phyloP scores from a whole-genome alignment of 768 basidiomycete genomes.

The Clavulina sp. region DNA sequence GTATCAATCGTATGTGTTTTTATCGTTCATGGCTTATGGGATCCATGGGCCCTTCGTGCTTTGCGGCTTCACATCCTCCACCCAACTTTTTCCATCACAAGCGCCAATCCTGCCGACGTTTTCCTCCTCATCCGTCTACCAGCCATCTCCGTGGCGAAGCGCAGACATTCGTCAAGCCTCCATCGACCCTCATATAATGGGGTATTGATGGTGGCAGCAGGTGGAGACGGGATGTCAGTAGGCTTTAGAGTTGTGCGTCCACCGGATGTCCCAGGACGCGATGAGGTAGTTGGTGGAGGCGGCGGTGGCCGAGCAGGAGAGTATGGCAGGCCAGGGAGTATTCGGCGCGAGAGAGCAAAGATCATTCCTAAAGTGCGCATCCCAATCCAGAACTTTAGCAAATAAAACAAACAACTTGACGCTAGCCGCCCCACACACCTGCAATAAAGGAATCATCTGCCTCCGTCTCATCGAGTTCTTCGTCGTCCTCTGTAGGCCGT shows the following conservation, averaged over 20 bases:
- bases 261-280: constrained; percentile 16
- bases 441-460: constrained; percentile 39
- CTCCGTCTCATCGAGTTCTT: constrained; percentile 21
- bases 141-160: constrained; percentile 71
- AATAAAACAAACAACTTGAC: constrained; percentile 44
- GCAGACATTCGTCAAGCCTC: constrained; percentile 67
- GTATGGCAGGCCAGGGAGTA: constrained; percentile 58
- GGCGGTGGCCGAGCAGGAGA: too few species aligned
- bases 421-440: constrained; percentile 23
- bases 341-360: constrained; percentile 50
- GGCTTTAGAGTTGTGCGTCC: constrained; percentile 6
- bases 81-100: constrained; percentile 51
- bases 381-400: not conserved
- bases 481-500: constrained; percentile 11
- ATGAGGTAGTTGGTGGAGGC: constrained; percentile 1
- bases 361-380: constrained; percentile 50
- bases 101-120: constrained; percentile 49
- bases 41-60: too few species aligned
- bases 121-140: constrained; percentile 50
- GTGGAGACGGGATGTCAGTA: constrained; percentile 2
- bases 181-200: constrained; percentile 32
- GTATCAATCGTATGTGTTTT: too few species aligned
- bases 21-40: too few species aligned
- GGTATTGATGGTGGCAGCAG: constrained; percentile 12
- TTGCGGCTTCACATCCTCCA: constrained; percentile 1